Evolutionary conservation across 164 flowering plant species (phyloP), one percentile per base, ranked within the genome.

Genomic region (Aristolochia contorta): DNA sequence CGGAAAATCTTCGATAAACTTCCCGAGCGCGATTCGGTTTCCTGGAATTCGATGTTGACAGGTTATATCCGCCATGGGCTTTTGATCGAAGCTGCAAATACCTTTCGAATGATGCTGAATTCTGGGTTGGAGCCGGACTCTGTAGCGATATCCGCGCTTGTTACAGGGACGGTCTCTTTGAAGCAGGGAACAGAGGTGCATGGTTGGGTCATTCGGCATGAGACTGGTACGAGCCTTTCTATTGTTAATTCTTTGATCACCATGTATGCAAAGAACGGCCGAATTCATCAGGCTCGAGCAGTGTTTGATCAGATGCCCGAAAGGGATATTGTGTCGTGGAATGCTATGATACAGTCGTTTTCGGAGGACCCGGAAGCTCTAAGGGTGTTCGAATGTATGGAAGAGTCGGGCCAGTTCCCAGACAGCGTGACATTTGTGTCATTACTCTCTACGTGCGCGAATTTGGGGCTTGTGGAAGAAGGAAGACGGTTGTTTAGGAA

Each of bases 1-100:
- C 61, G 87, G 30, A 81, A 76, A 63, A 70, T 85, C 23, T 92
- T 89, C 57, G 77, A 84, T 53, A 69, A 59, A 41, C 85, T 89
- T 53, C 54, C 7, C 56, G 19, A n/a, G 10, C 66, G 72, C 52
- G 96, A 91, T 58, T 69, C 62, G 12, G 82, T 91, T 61, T 86
- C 96, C 0, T 91, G 93, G 93, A 89, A 89, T 59, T 71, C 96
- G 0, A 85, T 91, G 89, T 72, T 91, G 32, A 77, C 79, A 0
- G 82, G 81, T 23, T 91, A 79, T 51, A 46, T 79, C 47, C 81
- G 71, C 47, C 95, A 89, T 62, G 87, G 75, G 24, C 81, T 85
- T 48, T 22, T 73, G 19, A 47, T 19, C 2, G 79, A 82, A 65
- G 96, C 93, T 0, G 21, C 79, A 57, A 64, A 61, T 12, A 62